Conservation (phyloP, 2,329 filamentous ascomycete genomes). For the Didymella segeticola region DNA sequence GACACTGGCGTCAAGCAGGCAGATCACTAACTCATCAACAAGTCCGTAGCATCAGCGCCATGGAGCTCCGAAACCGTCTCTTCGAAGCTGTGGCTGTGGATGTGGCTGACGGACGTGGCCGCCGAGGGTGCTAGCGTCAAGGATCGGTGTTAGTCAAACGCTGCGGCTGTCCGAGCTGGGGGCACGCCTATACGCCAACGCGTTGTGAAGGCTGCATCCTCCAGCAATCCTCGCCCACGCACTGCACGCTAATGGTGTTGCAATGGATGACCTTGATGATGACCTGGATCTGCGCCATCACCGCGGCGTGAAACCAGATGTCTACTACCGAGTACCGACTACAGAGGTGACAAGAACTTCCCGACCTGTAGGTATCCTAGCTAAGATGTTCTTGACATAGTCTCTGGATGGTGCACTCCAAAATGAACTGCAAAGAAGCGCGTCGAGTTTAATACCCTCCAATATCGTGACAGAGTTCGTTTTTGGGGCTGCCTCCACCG, state of each 20-base stretch:
- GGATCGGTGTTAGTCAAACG: too few species aligned
- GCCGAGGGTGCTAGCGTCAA: too few species aligned
- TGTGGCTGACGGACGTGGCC: too few species aligned
- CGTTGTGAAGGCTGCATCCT: slow-evolving; percentile 11
- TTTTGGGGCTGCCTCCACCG: slow-evolving; percentile 37
- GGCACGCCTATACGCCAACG: slow-evolving; percentile 6
- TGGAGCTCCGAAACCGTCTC: too few species aligned
- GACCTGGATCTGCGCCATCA: slow-evolving; percentile 42
- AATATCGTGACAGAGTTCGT: slow-evolving; percentile 44
- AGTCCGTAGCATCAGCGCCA: too few species aligned
- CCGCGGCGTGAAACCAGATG: slow-evolving; percentile 36
- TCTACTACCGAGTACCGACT: slow-evolving; percentile 42
- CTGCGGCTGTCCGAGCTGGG: too few species aligned
- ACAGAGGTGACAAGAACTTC: slow-evolving; percentile 30
- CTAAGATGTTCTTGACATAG: slow-evolving; percentile 28
- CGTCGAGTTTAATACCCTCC: slow-evolving; percentile 38
- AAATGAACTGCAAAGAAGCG: slow-evolving; percentile 38
- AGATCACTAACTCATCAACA: too few species aligned
- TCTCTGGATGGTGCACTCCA: slow-evolving; percentile 39
- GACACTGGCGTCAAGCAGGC: too few species aligned
- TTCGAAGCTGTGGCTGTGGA: too few species aligned
- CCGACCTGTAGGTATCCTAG: slow-evolving; percentile 5
- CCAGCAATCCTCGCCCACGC: slow-evolving; percentile 2
- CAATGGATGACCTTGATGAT: slow-evolving; percentile 42
- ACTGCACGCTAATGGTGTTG: slow-evolving; percentile 1